phyloP scores from a whole-genome alignment of 1,139 yeast species.

The Suhomyces wounanorum region DNA sequence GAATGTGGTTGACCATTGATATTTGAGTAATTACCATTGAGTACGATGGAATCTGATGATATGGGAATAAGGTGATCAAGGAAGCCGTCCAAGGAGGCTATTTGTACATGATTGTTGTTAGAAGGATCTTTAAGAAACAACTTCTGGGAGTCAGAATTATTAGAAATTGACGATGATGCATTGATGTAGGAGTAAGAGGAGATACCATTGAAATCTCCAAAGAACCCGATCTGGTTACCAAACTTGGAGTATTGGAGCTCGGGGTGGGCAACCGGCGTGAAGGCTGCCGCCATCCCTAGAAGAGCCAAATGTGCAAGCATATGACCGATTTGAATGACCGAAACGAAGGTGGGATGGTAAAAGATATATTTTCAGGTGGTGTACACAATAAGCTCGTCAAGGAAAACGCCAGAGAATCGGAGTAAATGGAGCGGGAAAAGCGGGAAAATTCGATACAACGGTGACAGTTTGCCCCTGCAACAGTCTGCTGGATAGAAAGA shows the following conservation, averaged over 20 bases:
- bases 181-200: slow-evolving; percentile 60
- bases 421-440: background rate
- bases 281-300: slow-evolving; percentile 9
- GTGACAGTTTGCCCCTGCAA: background rate
- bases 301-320: background rate
- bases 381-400: background rate
- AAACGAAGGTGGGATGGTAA: background rate
- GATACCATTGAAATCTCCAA: slow-evolving; percentile 66
- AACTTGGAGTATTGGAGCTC: slow-evolving; percentile 31
- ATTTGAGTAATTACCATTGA: slow-evolving; percentile 46
- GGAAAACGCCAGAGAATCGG: background rate
- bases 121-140: slow-evolving; percentile 35
- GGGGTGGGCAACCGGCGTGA: slow-evolving; percentile 27
- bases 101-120: slow-evolving; percentile 30
- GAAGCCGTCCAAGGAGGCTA: slow-evolving; percentile 39
- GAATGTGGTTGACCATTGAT: slow-evolving; percentile 39
- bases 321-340: background rate
- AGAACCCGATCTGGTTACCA: slow-evolving; percentile 54
- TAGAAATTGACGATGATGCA: slow-evolving; percentile 28
- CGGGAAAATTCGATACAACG: background rate
- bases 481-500: background rate
- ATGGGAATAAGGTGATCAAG: slow-evolving; percentile 30
- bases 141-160: slow-evolving; percentile 19
- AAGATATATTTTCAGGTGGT: background rate
- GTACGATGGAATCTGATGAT: slow-evolving; percentile 33